Evolutionary conservation across 805 yeast genomes (phyloP).

Genomic region (Maudiozyma bulderi): DNA sequence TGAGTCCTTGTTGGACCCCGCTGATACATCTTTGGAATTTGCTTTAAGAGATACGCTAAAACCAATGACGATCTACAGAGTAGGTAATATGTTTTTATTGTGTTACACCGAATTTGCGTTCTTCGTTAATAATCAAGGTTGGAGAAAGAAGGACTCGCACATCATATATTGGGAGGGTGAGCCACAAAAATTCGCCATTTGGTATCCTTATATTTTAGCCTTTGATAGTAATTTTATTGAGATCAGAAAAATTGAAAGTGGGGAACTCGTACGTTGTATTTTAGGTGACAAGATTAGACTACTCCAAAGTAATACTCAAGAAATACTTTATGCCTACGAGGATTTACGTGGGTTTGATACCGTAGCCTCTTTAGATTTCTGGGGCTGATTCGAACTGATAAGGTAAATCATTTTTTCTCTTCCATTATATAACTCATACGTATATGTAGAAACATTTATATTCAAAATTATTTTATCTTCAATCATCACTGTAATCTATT

Average conservation of each 20-base stretch:
- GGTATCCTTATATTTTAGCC: slow-evolving; percentile 88
- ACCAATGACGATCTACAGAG: slow-evolving; percentile 85
- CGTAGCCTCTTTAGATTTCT: slow-evolving; percentile 85
- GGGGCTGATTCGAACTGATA: slow-evolving; percentile 37
- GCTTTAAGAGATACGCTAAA: slow-evolving; percentile 62
- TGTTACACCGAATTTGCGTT: slow-evolving; percentile 91
- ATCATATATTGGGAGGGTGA: slow-evolving; percentile 94
- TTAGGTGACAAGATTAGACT: slow-evolving; percentile 87
- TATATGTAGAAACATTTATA: not conserved
- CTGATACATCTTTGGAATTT: slow-evolving; percentile 93
- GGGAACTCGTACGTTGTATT: slow-evolving; percentile 78
- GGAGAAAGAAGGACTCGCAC: slow-evolving; percentile 93
- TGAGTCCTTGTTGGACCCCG: slow-evolving; percentile 92
- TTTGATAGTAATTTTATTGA: slow-evolving; percentile 88
- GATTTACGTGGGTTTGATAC: slow-evolving; percentile 85
- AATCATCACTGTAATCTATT: too few species aligned
- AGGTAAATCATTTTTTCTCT: not conserved
- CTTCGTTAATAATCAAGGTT: slow-evolving; percentile 88
- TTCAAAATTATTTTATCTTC: not conserved
- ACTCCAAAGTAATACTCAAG: slow-evolving; percentile 83
- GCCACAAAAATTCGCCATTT: slow-evolving; percentile 84
- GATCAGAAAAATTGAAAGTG: slow-evolving; percentile 81
- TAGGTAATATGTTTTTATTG: slow-evolving; percentile 78
- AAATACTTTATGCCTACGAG: slow-evolving; percentile 86
- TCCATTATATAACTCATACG: not conserved